A percentile compares a stretch with the other conserved stretches of the same genome.
Conservation (phyloP, 2,329 filamentous ascomycete species). For the Xylariales sp. region DNA sequence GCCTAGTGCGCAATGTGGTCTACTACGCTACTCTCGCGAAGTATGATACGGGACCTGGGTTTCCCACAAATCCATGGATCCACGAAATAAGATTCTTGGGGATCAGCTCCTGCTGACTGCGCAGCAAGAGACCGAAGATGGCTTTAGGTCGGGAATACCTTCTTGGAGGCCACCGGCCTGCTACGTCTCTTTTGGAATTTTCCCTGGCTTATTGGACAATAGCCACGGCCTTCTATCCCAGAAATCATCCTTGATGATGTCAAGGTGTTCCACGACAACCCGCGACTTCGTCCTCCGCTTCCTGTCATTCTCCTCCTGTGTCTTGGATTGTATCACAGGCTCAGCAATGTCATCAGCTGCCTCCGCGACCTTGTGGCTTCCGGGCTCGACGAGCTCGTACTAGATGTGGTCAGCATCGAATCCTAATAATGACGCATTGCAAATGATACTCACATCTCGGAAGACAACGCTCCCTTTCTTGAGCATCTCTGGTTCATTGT, state of each 20-base stretch:
- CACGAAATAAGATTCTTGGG: no score
- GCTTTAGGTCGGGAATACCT: no score
- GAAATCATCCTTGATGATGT: slow-evolving; percentile 94
- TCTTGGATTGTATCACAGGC: slow-evolving; percentile 61
- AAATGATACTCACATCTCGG: slow-evolving; percentile 57
- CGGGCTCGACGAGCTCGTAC: slow-evolving; percentile 67
- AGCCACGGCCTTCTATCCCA: slow-evolving; percentile 87
- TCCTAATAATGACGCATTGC: background rate
- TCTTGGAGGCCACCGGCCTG: slow-evolving; percentile 9
- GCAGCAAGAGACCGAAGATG: no score
- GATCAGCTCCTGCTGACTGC: no score
- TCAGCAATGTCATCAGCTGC: slow-evolving; percentile 47
- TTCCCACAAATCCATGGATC: no score
- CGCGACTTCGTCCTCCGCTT: slow-evolving; percentile 77
- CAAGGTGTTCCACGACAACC: slow-evolving; percentile 78
- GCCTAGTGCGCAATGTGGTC: no score
- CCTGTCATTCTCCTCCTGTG: slow-evolving; percentile 76
- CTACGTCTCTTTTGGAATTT: slow-evolving; percentile 56
- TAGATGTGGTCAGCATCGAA: slow-evolving; percentile 29
- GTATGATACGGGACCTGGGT: no score
- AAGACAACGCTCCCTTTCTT: slow-evolving; percentile 92
- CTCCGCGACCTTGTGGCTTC: slow-evolving; percentile 39
- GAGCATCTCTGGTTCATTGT: slow-evolving; percentile 88
- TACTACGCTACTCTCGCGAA: no score
- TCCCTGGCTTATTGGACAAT: slow-evolving; percentile 68